Base-by-base conservation (phyloP, 2,329 filamentous ascomycete species). In the Calonectria hawksworthii region DNA sequence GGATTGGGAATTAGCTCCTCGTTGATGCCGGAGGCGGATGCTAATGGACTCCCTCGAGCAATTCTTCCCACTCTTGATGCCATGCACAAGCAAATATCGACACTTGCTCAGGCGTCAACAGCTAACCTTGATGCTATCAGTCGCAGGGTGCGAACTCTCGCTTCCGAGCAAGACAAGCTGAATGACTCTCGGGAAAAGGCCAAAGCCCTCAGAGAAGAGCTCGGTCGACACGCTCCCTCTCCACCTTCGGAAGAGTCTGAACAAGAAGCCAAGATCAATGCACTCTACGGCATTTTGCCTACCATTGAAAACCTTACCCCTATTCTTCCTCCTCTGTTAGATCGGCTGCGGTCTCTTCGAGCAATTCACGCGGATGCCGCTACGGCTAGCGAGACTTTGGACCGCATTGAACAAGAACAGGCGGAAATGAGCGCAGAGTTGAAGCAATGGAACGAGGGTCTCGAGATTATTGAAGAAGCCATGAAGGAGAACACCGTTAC, bases 231-330 rank as follows among this genome's bases (percentile, higher is more conserved):
- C 23, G 87, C 83, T 11, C 83, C 86, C 4, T 79, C 85, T 1
- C 82, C 86, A 6, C 86, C 88, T 26, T 80, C 82, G 11, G 84
- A 90, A 72, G 88, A 93, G 76, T 87, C 89, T 11, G 95, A 98
- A 80, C 94, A 98, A 80, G 90, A 93, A 51, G 90, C 94, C 68
- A 98, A 98, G 84, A 94, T 99, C 83, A 97, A 98, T 78, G 95
- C 96, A 1, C 90, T 99, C 7, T 98, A 98, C 85, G 94, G 94
- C 1, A 95, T 95, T 4, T 88, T 99, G 21, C 94, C 96, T 1
- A 97, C 95, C 0, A 97, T 99, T 73, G 96, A 98, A 85, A 94
- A 90, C 72, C 89, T 99, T 10, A 91, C 95, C 8, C 97, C 97
- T 1, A 89, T 98, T 23, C 89, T 99, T 5, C 96, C 97, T 1